phyloP scores from a whole-genome alignment of 352 stramenopile species.

The Pythium apleroticum region DNA sequence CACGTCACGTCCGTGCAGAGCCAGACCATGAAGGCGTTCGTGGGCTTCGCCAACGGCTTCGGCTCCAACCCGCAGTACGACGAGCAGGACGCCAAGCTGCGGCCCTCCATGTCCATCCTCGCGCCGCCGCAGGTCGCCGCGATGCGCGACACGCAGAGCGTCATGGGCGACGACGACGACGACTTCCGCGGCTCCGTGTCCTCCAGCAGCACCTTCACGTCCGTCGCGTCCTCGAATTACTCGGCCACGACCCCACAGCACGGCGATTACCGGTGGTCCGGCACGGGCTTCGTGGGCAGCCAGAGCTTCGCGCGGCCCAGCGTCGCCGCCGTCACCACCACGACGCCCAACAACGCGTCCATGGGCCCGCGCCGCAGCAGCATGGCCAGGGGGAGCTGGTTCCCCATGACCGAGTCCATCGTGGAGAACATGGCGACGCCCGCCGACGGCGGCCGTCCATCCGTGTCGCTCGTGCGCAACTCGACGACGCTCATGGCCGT shows the following conservation, averaged over 20 bases:
- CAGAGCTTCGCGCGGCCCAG: conserved; percentile 56
- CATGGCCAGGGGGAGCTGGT: conserved; percentile 54
- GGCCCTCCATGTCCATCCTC: conserved; percentile 66
- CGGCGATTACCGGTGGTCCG: conserved; percentile 79
- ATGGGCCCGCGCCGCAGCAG: conserved; percentile 24
- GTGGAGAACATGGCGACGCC: conserved; percentile 20
- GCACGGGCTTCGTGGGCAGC: conserved; percentile 73
- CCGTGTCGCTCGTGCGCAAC: conserved; percentile 32
- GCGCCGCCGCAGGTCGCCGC: conserved; percentile 41
- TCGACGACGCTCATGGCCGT: conserved; percentile 55
- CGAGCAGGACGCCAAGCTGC: conserved; percentile 50
- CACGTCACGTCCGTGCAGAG: conserved; percentile 68
- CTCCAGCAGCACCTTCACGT: conserved; percentile 62
- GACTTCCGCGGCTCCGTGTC: conserved; percentile 73
- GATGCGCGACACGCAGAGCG: conserved; percentile 53
- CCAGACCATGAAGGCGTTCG: conserved; percentile 80
- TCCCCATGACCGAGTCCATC: conserved; percentile 40
- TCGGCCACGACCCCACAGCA: conserved; percentile 24
- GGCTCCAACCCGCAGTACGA: conserved; percentile 73
- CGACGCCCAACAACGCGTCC: conserved; percentile 35
- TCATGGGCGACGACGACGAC: conserved; percentile 77
- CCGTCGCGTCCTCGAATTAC: conserved; percentile 42
- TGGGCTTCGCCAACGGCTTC: conserved; percentile 74
- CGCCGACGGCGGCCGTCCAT: conserved; percentile 24
- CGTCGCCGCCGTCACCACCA: conserved; percentile 17